Evolutionary conservation across 2,329 filamentous ascomycete genomes (phyloP), one percentile per base, ranked within the genome.

Genomic region (Clarireedia sp.): DNA sequence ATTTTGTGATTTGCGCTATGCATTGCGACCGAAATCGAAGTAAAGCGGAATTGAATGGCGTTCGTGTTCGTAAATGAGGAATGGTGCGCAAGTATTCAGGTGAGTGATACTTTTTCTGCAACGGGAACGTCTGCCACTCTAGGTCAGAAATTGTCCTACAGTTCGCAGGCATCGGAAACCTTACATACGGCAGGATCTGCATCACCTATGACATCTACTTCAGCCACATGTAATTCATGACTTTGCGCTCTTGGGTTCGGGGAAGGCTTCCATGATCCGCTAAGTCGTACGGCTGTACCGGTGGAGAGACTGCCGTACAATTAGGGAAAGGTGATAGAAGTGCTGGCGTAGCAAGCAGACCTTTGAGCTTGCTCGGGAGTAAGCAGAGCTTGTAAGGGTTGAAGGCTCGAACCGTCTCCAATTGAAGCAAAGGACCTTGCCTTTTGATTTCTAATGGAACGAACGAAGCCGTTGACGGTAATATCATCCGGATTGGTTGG

Each of bases 51-150:
- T 95, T 91, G 68, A 89, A 80, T 0, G 89, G 88, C 17, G 89
- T 84, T 64, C 92, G 87, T 60, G 87, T 74, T 56, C 94, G 87
- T 57, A 99, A 78, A 72, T 99, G 94, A 49, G 92, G 90, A 51
- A 96, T 79, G 12, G 87, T 87, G 57, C 94, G 87, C 59, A 99
- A 81, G 70, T 87, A 97, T 68, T 97, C 92, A 50, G 87, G 77
- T 5, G 86, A 89, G 64, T 96, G 91, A 64, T 94, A 96, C 73
- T 97, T 97, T 72, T 96, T 96, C 72, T 99, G 94, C 23, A 99
- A 82, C 3, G 94, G 94, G 68, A 89, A 95, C 60, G 85, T 88
- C 88, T 97, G 66, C 26, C 53, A 54, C 6, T 33, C 41, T 19
- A 36, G 45, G 57, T 66, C 52, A 68, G 62, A 26, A 45, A 38